Evolutionary conservation across 352 stramenopile genomes (phyloP).

Genomic region (Globisporangium nagaii): DNA sequence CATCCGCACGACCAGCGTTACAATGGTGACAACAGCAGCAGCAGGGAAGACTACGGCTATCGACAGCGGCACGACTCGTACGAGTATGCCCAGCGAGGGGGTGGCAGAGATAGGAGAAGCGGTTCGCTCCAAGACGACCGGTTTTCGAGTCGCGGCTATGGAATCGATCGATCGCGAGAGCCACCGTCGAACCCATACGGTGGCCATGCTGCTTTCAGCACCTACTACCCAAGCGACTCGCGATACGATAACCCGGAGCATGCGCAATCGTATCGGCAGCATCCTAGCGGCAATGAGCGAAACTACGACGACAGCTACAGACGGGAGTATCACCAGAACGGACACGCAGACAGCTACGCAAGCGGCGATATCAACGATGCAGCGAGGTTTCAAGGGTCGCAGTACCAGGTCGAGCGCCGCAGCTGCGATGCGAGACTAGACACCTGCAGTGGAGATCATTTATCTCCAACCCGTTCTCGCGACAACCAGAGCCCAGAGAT

Average conservation of each 20-base stretch:
- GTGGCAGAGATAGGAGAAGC: background rate
- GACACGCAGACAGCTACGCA: background rate
- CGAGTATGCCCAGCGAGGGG: background rate
- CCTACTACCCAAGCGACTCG: conserved; percentile 9
- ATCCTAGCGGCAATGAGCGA: background rate
- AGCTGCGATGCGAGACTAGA: background rate
- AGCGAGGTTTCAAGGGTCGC: background rate
- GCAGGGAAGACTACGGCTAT: background rate
- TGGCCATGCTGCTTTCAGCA: no score
- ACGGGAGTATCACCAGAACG: background rate
- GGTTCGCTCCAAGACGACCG: background rate
- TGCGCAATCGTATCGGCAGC: background rate
- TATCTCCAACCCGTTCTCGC: background rate
- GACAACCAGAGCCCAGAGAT: background rate
- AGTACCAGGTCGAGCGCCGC: background rate
- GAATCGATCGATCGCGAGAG: background rate
- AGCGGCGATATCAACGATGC: background rate
- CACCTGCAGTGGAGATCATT: no score
- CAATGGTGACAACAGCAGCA: background rate
- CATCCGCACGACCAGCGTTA: conserved; percentile 10
- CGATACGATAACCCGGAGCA: background rate
- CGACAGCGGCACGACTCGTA: background rate
- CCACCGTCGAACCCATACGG: background rate
- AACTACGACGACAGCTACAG: background rate
- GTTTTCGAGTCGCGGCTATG: background rate